Base-by-base conservation (phyloP, 257 asterid genomes). In the Vinca minor region DNA sequence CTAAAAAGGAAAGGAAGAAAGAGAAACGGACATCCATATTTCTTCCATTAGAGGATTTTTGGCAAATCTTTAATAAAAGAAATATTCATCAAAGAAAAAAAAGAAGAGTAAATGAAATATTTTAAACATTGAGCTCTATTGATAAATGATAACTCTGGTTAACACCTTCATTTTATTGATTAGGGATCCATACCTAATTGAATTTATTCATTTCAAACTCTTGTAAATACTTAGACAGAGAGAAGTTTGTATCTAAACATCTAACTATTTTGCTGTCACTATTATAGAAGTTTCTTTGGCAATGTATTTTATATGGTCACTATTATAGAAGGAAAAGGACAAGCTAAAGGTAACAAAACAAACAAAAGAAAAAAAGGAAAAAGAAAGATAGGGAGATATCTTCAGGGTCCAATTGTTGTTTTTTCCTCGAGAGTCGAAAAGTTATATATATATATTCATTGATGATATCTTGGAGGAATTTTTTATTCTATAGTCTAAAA, bases 61-160 rank as follows among this genome's bases (percentile, higher is more conserved):
- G 26, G 2, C 8, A 17, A 12, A 12, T 23, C 10, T n/a, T n/a
- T n/a, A n/a, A n/a, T n/a, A n/a, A n/a, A n/a, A n/a, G n/a, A n/a
- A n/a, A n/a, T n/a, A n/a, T n/a, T n/a, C n/a, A n/a, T n/a, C n/a
- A n/a, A n/a, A n/a, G n/a, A n/a, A n/a, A n/a, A n/a, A n/a, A n/a
- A n/a, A n/a, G 34, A 25, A 10, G 35, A 52, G 26, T 14, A 25
- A 52, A 4, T 6, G n/a, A 52, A 8, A 53, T 53, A 26, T 53
- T 53, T 14, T 26, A 17, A 53, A 17, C 21, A 28, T 17, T 26
- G 36, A 11, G 4, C 31, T 7, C 7, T 34, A 34, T 28, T 53
- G n/a, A 26, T 53, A 53, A 26, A 17, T n/a, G n/a, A n/a, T n/a
- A n/a, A n/a, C n/a, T 53, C n/a, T 53, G 59, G 59, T 28, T 48